Evolutionary conservation across 306 rosid species (phyloP).

Genomic region (Dryas alaskensis): DNA sequence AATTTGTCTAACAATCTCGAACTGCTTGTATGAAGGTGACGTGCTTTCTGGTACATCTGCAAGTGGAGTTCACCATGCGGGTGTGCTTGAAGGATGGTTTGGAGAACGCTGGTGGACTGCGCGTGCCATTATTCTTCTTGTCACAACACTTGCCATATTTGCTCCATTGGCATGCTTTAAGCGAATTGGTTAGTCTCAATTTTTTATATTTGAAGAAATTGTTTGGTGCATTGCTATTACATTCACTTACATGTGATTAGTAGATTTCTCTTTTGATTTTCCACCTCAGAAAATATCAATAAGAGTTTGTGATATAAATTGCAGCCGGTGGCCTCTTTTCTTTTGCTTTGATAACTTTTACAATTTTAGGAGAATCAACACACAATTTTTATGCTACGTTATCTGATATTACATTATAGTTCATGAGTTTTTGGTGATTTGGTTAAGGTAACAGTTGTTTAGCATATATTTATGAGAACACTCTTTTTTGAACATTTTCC

Average conservation of each 20-base stretch:
- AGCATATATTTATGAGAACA: not conserved
- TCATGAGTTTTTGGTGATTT: not conserved
- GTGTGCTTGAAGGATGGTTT: slow-evolving; percentile 90
- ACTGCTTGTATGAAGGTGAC: slow-evolving; percentile 58
- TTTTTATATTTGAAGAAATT: not conserved
- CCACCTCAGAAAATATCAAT: not conserved
- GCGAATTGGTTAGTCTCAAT: slow-evolving; percentile 62
- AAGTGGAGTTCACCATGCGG: slow-evolving; percentile 64
- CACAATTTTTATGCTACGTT: not conserved
- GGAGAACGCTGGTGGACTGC: slow-evolving; percentile 86
- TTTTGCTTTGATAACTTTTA: not conserved
- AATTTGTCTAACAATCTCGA: slow-evolving; percentile 33
- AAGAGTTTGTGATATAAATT: not conserved
- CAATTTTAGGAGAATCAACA: not conserved
- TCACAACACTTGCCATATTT: slow-evolving; percentile 58
- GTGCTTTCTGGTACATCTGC: slow-evolving; percentile 90
- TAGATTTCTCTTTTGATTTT: not conserved
- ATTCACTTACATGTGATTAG: not conserved
- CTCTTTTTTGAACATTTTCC: not conserved
- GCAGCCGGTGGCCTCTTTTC: not conserved
- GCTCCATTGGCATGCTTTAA: slow-evolving; percentile 72
- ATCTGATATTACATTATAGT: not conserved
- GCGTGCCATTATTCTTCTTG: slow-evolving; percentile 50
- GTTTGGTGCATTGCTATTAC: not conserved
- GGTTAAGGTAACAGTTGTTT: not conserved